Conservation (phyloP, 1,139 yeast species). For the Pichia inconspicua region DNA sequence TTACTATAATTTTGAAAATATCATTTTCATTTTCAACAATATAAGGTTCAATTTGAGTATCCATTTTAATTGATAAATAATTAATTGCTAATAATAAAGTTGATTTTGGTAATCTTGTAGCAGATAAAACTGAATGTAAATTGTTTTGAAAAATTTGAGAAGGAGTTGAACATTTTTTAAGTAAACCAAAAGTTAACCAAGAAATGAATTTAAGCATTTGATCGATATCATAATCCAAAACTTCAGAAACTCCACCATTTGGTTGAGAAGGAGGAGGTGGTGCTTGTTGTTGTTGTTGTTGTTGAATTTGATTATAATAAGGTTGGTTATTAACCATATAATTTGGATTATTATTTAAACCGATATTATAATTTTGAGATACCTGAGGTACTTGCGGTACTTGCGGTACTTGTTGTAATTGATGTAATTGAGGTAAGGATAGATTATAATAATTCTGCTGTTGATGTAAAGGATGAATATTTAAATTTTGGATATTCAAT, state of each 20-base stretch:
- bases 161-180: slow-evolving; percentile 35
- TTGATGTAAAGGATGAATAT: not conserved
- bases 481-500: not conserved
- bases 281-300: slow-evolving; percentile 3
- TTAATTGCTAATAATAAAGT: slow-evolving; percentile 75
- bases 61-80: slow-evolving; percentile 46
- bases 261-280: slow-evolving; percentile 1
- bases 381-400: not conserved
- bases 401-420: not conserved
- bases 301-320: not conserved
- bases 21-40: slow-evolving; percentile 28
- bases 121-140: slow-evolving; percentile 63
- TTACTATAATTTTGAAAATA: slow-evolving; percentile 57
- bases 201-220: slow-evolving; percentile 65
- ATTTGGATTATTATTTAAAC: not conserved
- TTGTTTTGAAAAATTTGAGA: slow-evolving; percentile 50
- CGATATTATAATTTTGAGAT: not conserved
- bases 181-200: slow-evolving; percentile 27
- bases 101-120: slow-evolving; percentile 83
- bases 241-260: slow-evolving; percentile 62
- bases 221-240: slow-evolving; percentile 68
- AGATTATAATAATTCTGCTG: not conserved
- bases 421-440: too few relatives aligned
- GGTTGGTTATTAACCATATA: not conserved
- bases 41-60: slow-evolving; percentile 25